Evolutionary conservation across 78 protist species (phyloP).

Genomic region (Capsaspora owczarzaki): DNA sequence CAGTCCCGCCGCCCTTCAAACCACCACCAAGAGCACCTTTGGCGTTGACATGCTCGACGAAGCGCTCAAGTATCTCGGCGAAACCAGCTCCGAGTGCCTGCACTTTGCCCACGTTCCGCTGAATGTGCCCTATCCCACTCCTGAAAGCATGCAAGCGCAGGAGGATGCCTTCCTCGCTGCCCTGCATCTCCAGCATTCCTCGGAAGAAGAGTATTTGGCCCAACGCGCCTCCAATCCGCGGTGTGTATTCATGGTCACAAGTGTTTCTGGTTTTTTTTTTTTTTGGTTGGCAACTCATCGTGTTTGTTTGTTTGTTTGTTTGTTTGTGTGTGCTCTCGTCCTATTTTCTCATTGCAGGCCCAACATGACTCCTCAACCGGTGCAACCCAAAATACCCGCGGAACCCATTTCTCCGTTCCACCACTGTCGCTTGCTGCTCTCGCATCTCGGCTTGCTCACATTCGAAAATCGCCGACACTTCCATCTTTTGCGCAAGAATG

Average conservation of each 20-base stretch:
- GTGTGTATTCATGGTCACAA: not conserved
- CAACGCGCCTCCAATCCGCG: not conserved
- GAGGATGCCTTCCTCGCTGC: not conserved
- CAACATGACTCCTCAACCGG: not conserved
- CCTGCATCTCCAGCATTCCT: not conserved
- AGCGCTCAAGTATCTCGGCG: not conserved
- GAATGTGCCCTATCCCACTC: not conserved
- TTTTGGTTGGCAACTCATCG: not conserved
- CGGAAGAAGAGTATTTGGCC: not conserved
- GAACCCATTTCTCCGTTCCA: not conserved
- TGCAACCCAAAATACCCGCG: not conserved
- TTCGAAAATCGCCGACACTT: constrained; percentile 34
- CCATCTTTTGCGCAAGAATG: constrained; percentile 12
- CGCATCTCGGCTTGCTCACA: constrained; percentile 29
- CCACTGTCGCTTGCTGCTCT: constrained; percentile 6
- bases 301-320: not conserved
- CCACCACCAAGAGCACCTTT: too few relatives aligned
- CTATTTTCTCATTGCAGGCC: not conserved
- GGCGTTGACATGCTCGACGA: not conserved
- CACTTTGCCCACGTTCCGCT: not conserved
- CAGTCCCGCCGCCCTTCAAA: too few relatives aligned
- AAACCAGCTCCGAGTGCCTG: not conserved
- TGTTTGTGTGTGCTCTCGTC: not conserved
- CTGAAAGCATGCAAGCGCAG: not conserved
- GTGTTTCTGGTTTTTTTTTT: not conserved